Percentiles rank a stretch among this genome's conserved stretches.
These are phyloP conservation scores for Rhodotorula graminis DNA, from an alignment of 768 basidiomycete genomes.

Conservation along the genomic window DNA sequence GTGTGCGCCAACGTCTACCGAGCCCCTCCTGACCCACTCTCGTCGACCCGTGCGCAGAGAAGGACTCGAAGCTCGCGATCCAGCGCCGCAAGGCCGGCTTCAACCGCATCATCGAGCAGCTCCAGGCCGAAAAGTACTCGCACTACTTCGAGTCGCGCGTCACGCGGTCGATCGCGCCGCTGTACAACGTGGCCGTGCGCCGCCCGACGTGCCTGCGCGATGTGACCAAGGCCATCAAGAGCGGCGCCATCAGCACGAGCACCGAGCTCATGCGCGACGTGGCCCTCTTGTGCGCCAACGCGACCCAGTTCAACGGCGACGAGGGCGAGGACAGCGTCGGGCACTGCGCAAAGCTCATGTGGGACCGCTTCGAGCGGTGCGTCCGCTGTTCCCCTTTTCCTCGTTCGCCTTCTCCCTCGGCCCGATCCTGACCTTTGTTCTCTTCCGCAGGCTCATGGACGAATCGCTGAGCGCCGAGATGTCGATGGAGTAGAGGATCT, in stretches of 20 bases:
- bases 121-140: constrained; percentile 20
- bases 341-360: constrained; percentile 14
- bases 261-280: constrained; percentile 32
- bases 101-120: constrained; percentile 22
- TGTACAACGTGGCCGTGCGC: constrained; percentile 22
- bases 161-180: constrained; percentile 7
- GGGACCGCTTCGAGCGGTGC: constrained; percentile 33
- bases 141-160: constrained; percentile 28
- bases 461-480: background rate
- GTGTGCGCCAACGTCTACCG: too few species aligned
- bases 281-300: constrained; percentile 31
- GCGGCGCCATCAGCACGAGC: constrained; percentile 7
- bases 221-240: constrained; percentile 22
- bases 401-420: background rate
- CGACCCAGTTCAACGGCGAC: constrained; percentile 37
- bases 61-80: background rate
- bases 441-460: background rate
- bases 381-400: background rate
- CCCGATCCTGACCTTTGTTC: background rate
- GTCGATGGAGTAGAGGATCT: background rate
- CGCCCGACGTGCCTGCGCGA: constrained; percentile 26
- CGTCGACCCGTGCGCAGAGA: background rate
- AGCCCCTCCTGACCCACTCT: too few species aligned
- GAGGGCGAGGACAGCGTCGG: constrained; percentile 25
- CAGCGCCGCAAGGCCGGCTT: constrained; percentile 16